A percentile compares a stretch with the other conserved stretches of the same genome.
Conservation (phyloP, 2,329 filamentous ascomycete genomes). For the Xylariaceae sp. region DNA sequence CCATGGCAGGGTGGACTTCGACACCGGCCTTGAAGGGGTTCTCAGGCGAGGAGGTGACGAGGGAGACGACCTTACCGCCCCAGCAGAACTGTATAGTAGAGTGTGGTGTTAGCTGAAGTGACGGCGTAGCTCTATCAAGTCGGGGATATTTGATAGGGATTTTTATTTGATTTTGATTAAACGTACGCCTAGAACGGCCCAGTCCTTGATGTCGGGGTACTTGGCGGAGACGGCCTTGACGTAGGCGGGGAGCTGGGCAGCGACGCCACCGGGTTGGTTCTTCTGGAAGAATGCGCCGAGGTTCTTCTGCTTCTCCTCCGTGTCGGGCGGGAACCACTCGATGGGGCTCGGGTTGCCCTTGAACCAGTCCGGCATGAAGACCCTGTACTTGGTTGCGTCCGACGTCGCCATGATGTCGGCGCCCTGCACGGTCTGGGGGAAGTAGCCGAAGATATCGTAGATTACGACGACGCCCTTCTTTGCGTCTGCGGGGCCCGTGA, state of each 20-base stretch:
- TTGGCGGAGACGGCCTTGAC: slow-evolving; percentile 48
- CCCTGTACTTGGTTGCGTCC: slow-evolving; percentile 63
- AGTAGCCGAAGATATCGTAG: slow-evolving; percentile 69
- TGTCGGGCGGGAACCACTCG: slow-evolving; percentile 58
- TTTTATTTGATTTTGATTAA: no score
- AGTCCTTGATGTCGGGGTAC: slow-evolving; percentile 51
- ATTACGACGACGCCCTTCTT: slow-evolving; percentile 57
- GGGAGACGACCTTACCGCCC: slow-evolving; percentile 62
- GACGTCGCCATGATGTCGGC: slow-evolving; percentile 59
- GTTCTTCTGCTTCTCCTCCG: slow-evolving; percentile 55
- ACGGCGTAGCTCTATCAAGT: background rate
- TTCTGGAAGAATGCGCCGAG: slow-evolving; percentile 54
- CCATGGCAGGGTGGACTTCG: slow-evolving; percentile 56
- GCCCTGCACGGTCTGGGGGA: slow-evolving; percentile 63
- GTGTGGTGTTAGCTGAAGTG: background rate
- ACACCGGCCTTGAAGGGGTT: slow-evolving; percentile 54
- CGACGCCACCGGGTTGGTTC: slow-evolving; percentile 44
- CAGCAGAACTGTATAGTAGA: slow-evolving; percentile 51
- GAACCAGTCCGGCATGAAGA: slow-evolving; percentile 93
- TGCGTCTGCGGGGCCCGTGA: slow-evolving; percentile 42
- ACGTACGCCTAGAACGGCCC: slow-evolving; percentile 57
- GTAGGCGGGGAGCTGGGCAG: slow-evolving; percentile 48
- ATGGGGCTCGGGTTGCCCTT: slow-evolving; percentile 61
- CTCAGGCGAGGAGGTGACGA: slow-evolving; percentile 43
- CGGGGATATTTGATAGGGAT: no score